A percentile compares a stretch with the other conserved stretches of the same genome.
Conservation (phyloP, 345 rosid genomes). For the Noccaea caerulescens region DNA sequence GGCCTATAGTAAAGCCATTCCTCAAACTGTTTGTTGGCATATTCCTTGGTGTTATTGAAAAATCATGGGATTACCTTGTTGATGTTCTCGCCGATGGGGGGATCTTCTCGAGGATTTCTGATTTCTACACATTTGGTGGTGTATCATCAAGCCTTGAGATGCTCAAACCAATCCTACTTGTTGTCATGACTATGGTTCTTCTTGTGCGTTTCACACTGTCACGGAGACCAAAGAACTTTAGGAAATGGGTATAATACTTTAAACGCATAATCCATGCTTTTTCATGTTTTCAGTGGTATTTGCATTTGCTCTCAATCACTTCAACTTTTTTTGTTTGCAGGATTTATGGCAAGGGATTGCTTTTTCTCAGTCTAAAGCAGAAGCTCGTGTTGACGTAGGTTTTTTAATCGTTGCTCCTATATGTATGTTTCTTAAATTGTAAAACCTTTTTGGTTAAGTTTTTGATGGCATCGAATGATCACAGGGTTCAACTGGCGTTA, state of each 20-base stretch:
- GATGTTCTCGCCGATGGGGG: conserved; percentile 75
- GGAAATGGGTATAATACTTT: conserved; percentile 76
- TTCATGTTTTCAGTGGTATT: conserved; percentile 9
- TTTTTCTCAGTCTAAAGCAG: conserved; percentile 94
- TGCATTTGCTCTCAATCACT: conserved; percentile 19
- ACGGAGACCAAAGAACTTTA: conserved; percentile 93
- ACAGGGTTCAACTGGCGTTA: conserved; percentile 95
- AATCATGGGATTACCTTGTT: conserved; percentile 61
- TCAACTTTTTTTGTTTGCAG: conserved; percentile 50
- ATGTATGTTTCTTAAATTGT: conserved; percentile 12
- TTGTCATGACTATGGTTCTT: conserved; percentile 84
- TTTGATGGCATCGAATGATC: conserved; percentile 29
- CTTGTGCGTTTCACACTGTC: conserved; percentile 90
- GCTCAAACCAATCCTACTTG: conserved; percentile 72
- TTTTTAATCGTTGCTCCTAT: conserved; percentile 16
- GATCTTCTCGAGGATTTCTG: conserved; percentile 60
- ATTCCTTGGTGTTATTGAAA: conserved; percentile 59
- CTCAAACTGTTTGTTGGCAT: conserved; percentile 64
- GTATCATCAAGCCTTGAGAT: conserved; percentile 76
- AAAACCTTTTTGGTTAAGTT: conserved; percentile 26
- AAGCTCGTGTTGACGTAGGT: conserved; percentile 97
- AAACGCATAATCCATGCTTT: conserved; percentile 10
- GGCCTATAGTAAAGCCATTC: conserved; percentile 85
- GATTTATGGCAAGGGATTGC: conserved; percentile 97
- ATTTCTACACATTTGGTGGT: conserved; percentile 79